Conservation (phyloP, 1,139 yeast species). For the Taphrina sp. region DNA sequence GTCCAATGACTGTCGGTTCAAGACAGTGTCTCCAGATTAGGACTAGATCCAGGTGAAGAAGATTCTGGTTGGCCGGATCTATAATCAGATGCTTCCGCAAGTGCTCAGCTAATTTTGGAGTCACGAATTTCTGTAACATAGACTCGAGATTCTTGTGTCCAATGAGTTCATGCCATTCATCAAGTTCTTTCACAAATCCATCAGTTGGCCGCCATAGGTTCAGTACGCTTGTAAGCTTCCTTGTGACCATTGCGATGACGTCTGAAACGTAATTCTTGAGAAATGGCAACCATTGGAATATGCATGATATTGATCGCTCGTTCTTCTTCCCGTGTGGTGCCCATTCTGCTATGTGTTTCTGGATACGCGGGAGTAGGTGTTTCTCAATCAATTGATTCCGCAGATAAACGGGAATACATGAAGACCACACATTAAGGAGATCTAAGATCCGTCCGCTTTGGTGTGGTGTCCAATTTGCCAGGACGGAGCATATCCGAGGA, state of each 20-base stretch:
- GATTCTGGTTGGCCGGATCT: conserved; percentile 44
- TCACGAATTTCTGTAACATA: conserved; percentile 41
- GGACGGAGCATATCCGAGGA: conserved; percentile 42
- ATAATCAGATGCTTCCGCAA: conserved; percentile 40
- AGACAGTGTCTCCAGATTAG: conserved; percentile 42
- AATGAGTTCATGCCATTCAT: conserved; percentile 47
- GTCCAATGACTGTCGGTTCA: conserved; percentile 39
- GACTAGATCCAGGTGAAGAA: conserved; percentile 39
- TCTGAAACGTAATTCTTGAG: conserved; percentile 40
- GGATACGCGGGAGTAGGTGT: conserved; percentile 47
- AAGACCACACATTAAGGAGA: conserved; percentile 49
- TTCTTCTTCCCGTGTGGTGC: conserved; percentile 38
- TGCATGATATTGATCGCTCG: conserved; percentile 42
- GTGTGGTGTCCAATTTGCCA: conserved; percentile 45
- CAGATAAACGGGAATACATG: conserved; percentile 45
- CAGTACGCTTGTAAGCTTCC: conserved; percentile 44
- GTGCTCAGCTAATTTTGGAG: conserved; percentile 45
- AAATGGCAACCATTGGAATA: conserved; percentile 52
- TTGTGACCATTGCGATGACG: conserved; percentile 42
- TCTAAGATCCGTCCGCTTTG: conserved; percentile 42
- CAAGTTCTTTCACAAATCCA: conserved; percentile 43
- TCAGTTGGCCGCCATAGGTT: conserved; percentile 45
- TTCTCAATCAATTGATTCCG: conserved; percentile 42
- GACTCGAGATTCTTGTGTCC: conserved; percentile 43
- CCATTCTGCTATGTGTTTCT: conserved; percentile 46